Evolutionary conservation across 805 yeast species (phyloP).

Genomic region (Lipomyces sp.): DNA sequence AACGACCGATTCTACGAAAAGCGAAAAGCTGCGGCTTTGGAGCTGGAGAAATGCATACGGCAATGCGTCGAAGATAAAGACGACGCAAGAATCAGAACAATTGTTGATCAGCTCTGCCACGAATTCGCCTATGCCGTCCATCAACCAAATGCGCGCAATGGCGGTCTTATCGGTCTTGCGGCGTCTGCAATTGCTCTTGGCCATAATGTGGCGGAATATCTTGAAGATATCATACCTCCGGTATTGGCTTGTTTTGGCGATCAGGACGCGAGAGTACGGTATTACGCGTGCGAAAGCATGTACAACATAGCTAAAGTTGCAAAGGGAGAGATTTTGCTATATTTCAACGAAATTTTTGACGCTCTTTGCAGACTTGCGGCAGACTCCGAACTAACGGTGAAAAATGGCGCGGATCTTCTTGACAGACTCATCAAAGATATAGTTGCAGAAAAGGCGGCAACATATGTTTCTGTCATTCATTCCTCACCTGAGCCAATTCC

Average conservation of each 20-base stretch:
- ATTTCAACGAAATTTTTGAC: slow-evolving; percentile 93
- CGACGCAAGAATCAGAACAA: slow-evolving; percentile 53
- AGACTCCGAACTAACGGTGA: slow-evolving; percentile 72
- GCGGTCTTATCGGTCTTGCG: slow-evolving; percentile 93
- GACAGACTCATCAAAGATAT: slow-evolving; percentile 90
- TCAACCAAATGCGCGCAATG: slow-evolving; percentile 85
- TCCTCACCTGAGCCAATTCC: slow-evolving; percentile 16
- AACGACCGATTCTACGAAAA: slow-evolving; percentile 73
- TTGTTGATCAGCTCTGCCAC: slow-evolving; percentile 69
- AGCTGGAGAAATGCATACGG: slow-evolving; percentile 68
- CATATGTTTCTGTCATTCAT: slow-evolving; percentile 71
- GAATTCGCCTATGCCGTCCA: slow-evolving; percentile 80
- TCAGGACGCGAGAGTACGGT: slow-evolving; percentile 94
- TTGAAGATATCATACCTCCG: slow-evolving; percentile 86
- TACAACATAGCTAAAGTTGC: slow-evolving; percentile 96
- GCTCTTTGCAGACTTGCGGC: slow-evolving; percentile 63
- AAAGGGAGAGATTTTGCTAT: slow-evolving; percentile 84
- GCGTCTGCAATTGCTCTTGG: slow-evolving; percentile 95
- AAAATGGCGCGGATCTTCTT: slow-evolving; percentile 90
- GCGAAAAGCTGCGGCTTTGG: slow-evolving; percentile 68
- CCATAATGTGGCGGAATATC: slow-evolving; percentile 71
- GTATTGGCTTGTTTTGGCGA: slow-evolving; percentile 94
- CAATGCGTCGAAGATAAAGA: slow-evolving; percentile 61
- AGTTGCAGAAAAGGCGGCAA: slow-evolving; percentile 89
- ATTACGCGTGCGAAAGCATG: slow-evolving; percentile 93